Percentiles rank a stretch among this genome's conserved stretches.
Conservation (phyloP, 2,329 filamentous ascomycete genomes). For the Daldinia sp. region DNA sequence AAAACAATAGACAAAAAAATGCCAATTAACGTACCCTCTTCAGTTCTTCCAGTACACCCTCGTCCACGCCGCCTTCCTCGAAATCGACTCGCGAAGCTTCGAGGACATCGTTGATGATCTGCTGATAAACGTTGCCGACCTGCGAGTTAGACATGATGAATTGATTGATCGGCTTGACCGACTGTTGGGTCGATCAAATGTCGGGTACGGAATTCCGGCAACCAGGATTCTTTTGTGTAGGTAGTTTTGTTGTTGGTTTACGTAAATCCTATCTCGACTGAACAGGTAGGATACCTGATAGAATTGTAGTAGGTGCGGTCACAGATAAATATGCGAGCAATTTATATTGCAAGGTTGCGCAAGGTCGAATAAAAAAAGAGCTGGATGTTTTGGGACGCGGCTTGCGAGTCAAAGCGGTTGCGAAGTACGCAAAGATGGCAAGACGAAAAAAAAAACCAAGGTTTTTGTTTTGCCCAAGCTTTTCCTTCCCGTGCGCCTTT, state of each 20-base stretch:
- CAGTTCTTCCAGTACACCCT: constrained; percentile 85
- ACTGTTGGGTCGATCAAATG: not conserved
- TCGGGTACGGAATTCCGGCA: not conserved
- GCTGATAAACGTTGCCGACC: constrained; percentile 81
- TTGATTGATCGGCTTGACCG: constrained; percentile 5
- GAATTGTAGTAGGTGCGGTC: not conserved
- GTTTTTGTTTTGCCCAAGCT: constrained; percentile 13
- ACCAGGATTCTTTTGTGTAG: not conserved
- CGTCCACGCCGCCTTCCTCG: constrained; percentile 93
- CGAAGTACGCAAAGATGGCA: constrained; percentile 12
- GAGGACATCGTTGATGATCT: constrained; percentile 85
- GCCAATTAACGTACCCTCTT: constrained; percentile 72
- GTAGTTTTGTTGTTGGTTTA: not conserved
- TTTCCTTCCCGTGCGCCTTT: constrained; percentile 24
- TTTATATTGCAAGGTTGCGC: constrained; percentile 1
- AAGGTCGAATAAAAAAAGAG: too few species aligned
- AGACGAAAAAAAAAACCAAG: constrained; percentile 11
- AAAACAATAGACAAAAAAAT: constrained; percentile 8
- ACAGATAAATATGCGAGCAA: constrained; percentile 3
- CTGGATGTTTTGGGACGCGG: constrained; percentile 12
- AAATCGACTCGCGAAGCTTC: constrained; percentile 93
- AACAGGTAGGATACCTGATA: not conserved
- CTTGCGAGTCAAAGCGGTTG: constrained; percentile 14
- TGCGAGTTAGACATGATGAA: constrained; percentile 64
- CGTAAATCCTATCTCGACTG: not conserved